Base-by-base conservation (phyloP, 257 asterid species). In the Echites panduratus region DNA sequence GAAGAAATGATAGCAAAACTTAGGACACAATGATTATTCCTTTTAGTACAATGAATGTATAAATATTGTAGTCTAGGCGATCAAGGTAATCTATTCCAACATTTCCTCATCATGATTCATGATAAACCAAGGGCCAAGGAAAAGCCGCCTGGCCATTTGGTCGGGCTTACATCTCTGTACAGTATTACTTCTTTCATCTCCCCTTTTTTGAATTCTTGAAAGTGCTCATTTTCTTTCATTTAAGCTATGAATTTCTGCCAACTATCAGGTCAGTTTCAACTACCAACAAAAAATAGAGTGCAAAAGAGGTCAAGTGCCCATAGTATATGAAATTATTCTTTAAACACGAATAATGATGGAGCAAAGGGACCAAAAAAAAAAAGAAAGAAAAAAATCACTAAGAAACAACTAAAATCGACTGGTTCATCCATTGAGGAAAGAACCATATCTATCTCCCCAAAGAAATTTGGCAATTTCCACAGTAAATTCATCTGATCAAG, bases 1-100 rank as follows among this genome's bases (percentile, higher is more conserved):
- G 96, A 92, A 84, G 88, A 88, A 80, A 88, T 89, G 92, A 89
- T 89, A 56, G 92, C 96, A 79, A 92, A 84, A 83, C 96, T 92
- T 70, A 83, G 90, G 70, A 88, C 94, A 72, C 85, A 83, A 85
- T 87, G 84, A 85, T 69, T 67, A 5, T 72, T 66, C 41, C 45
- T 9, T 22, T 32, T 29, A 5, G 6, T 26, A 24, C 3, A 26
- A 63, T 35, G 68, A 58, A 44, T 20, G 27, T 43, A 9, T 13
- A 7, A 38, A 6, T 32, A 32, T 10, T 47, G 22, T 47, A 68
- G 8, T 29, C 19, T 50, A 65, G 70, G 24, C 7, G n/a, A 12
- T 27, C 20, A 32, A n/a, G 45, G 16, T 43, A 3, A 50, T 0
- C 5, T 29, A 29, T 20, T 45, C 45, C 27, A 13, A 11, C n/a